These are phyloP conservation scores for Chamaecrista fasciculata DNA, from an alignment of 306 rosid species.

Conservation along the genomic window DNA sequence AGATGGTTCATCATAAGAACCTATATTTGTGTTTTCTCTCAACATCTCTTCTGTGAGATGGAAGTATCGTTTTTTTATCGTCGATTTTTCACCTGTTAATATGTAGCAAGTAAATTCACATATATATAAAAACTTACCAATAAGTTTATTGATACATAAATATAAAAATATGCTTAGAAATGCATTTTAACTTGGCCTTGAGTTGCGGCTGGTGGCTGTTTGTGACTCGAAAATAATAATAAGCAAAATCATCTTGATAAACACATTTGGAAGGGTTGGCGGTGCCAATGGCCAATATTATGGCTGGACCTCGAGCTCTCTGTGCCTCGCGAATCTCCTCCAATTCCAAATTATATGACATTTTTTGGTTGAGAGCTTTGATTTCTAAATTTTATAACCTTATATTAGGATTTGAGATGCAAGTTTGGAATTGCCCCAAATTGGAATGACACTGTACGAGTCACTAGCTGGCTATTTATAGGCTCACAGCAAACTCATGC, in stretches of 20 bases:
- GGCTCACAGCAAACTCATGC: too few species aligned
- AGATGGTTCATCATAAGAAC: constrained; percentile 26
- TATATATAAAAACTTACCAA: too few species aligned
- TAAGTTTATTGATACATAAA: too few species aligned
- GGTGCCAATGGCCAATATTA: constrained; percentile 26
- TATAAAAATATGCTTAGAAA: background rate
- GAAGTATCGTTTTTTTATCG: constrained; percentile 33
- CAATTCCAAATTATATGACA: background rate
- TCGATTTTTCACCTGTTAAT: constrained; percentile 33
- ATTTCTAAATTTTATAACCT: too few species aligned
- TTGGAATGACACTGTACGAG: too few species aligned
- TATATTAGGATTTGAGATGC: too few species aligned
- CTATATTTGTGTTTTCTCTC: constrained; percentile 36
- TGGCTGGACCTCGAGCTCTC: constrained; percentile 2
- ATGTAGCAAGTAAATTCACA: too few species aligned
- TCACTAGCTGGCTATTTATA: too few species aligned
- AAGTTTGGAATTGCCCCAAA: too few species aligned
- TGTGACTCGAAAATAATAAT: constrained; percentile 22
- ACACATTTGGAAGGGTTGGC: constrained; percentile 21
- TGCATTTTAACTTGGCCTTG: constrained; percentile 23
- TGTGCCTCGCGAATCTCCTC: background rate
- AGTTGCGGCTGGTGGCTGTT: background rate
- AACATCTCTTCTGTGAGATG: constrained; percentile 30
- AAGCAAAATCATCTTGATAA: constrained; percentile 8
- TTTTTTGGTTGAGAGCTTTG: background rate